A percentile compares a stretch with the other conserved stretches of the same genome.
phyloP scores from a whole-genome alignment of 1,284 basidiomycete genomes.

The Marasmius fiardii region DNA sequence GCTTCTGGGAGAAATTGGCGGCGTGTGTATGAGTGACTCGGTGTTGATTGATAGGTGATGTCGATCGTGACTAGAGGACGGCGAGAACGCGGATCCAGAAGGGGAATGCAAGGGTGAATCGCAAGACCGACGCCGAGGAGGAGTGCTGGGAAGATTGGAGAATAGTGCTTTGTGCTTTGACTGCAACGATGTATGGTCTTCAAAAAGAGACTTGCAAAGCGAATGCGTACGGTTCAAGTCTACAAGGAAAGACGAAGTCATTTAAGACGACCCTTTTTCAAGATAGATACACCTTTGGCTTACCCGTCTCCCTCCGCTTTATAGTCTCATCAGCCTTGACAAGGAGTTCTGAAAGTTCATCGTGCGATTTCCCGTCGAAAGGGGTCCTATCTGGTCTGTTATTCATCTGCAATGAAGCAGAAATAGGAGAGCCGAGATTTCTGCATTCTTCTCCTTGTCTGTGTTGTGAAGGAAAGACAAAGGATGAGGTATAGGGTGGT shows the following conservation, averaged over 20 bases:
- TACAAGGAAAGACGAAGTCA: constrained; percentile 27
- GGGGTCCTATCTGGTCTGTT: neutral
- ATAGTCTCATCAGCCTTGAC: constrained; percentile 72
- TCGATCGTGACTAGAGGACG: neutral
- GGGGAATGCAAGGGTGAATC: constrained; percentile 32
- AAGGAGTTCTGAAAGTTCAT: constrained; percentile 45
- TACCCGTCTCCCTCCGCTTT: constrained; percentile 73
- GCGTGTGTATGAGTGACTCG: neutral
- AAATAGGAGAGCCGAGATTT: constrained; percentile 33
- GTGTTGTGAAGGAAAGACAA: constrained; percentile 15
- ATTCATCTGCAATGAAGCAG: constrained; percentile 27
- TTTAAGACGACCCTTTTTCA: constrained; percentile 8
- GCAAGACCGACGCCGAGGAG: constrained; percentile 15
- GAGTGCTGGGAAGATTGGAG: constrained; percentile 51
- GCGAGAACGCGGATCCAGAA: constrained; percentile 15
- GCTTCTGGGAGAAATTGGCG: neutral
- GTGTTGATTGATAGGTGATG: neutral
- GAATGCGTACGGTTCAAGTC: constrained; percentile 69
- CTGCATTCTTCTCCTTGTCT: constrained; percentile 11
- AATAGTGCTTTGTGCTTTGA: constrained; percentile 65
- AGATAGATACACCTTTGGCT: constrained; percentile 20
- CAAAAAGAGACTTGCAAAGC: constrained; percentile 64
- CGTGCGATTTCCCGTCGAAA: constrained; percentile 52
- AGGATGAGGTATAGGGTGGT: constrained; percentile 46
- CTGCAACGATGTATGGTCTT: constrained; percentile 66